These are phyloP conservation scores for Sporisorium sorghi DNA, from an alignment of 1,284 basidiomycete species.

Conservation along the genomic window DNA sequence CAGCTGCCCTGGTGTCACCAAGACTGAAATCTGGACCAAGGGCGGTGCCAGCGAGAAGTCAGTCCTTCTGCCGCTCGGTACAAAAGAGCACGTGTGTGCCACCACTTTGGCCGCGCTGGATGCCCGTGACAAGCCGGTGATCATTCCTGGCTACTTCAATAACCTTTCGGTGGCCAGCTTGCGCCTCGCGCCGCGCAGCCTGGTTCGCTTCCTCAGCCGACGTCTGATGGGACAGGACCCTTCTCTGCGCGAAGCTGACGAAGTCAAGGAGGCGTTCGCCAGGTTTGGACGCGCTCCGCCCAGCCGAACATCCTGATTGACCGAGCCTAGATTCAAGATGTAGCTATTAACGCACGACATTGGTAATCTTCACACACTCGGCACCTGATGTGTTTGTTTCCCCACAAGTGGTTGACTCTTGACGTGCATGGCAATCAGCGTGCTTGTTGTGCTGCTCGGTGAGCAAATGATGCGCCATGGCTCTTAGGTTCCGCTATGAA, in stretches of 20 bases:
- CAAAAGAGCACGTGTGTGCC: slow-evolving; percentile 29
- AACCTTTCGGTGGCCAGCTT: slow-evolving; percentile 22
- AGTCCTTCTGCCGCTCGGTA: slow-evolving; percentile 26
- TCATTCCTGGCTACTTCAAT: slow-evolving; percentile 44
- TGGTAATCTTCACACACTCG: no score
- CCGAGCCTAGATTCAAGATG: background rate
- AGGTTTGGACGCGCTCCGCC: slow-evolving; percentile 17
- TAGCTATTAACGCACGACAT: background rate
- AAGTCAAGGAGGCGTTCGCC: slow-evolving; percentile 26
- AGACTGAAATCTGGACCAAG: slow-evolving; percentile 37
- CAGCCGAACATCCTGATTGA: slow-evolving; percentile 10
- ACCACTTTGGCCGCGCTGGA: slow-evolving; percentile 32
- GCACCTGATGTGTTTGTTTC: no score
- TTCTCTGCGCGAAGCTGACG: slow-evolving; percentile 29
- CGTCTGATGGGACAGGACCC: slow-evolving; percentile 36
- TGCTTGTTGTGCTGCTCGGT: no score
- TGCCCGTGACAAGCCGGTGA: slow-evolving; percentile 22
- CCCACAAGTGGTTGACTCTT: no score
- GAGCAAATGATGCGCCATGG: no score
- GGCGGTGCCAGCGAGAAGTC: slow-evolving; percentile 23
- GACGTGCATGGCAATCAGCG: no score
- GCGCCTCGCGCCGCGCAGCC: slow-evolving; percentile 27
- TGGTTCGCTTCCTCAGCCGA: slow-evolving; percentile 27
- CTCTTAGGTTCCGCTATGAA: no score
- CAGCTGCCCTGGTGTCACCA: slow-evolving; percentile 26